Evolutionary conservation across 2,329 filamentous ascomycete species (phyloP), one percentile per base, ranked within the genome.

Genomic region (Neofusicoccum cordaticola): DNA sequence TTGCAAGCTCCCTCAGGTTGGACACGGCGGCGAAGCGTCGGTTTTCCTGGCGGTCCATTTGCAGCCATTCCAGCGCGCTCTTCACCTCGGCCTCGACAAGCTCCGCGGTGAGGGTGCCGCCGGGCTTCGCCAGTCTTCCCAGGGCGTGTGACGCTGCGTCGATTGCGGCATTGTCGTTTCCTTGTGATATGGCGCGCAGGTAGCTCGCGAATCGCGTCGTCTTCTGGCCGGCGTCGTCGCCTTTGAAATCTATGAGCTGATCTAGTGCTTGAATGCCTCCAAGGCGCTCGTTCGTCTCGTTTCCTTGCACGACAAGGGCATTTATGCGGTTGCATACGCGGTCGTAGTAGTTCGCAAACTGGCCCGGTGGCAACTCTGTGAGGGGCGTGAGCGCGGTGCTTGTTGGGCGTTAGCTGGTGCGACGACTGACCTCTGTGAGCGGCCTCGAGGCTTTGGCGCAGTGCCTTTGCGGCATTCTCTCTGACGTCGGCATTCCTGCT

Each of bases 71-170:
- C 62, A 99, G 84, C 1, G 96, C 93, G 17, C 93, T 95, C 77
- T 97, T 96, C 67, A 98, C 93, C 78, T 99, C 94, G 63, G 93
- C 94, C 74, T 99, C 95, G 65, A 99, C 95, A 63, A 99, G 83
- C 77, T 98, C 94, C 7, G 94, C 96, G 50, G 96, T 97, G 68
- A 98, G 84, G 37, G 95, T 93, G 66, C 95, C 95, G 67, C 95
- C 95, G 0, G 95, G 95, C 69, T 92, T 89, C 67, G 94, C 96
- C 66, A 99, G 85, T 74, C 93, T 91, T 51, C 95, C 95, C 34
- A 99, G 84, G 3, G 94, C 93, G 69, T 90, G 88, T 47, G 95
- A 93, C 4, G 96, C 95, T 12, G 91, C 88, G 64, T 96, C 88
- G 89, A 99, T 94, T 22, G 95, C 92, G 63, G 88, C 88, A 68